Conservation (phyloP, 2,329 filamentous ascomycete genomes). For the Ophiostoma perfectum region DNA sequence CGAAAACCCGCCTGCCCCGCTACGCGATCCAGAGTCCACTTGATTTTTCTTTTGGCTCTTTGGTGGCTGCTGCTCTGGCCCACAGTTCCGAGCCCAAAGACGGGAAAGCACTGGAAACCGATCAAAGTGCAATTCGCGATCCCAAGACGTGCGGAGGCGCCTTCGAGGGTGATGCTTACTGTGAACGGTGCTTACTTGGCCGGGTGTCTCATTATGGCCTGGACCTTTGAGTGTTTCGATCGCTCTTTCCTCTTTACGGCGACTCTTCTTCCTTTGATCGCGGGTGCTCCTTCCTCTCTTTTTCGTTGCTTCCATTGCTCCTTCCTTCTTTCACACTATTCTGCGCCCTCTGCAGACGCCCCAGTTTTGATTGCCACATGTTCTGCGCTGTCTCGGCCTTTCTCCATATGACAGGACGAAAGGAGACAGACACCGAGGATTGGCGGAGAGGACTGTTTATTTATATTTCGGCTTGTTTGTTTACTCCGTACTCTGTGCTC, state of each 20-base stretch:
- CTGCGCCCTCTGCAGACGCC: conserved; percentile 15
- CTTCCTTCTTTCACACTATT: conserved; percentile 10
- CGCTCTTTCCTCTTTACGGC: not conserved
- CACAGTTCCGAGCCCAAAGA: not conserved
- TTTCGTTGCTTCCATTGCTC: not conserved
- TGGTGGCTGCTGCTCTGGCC: not conserved
- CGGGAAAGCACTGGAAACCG: not conserved
- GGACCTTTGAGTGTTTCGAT: not conserved
- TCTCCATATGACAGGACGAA: conserved; percentile 1
- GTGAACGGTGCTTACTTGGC: not conserved
- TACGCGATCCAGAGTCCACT: conserved; percentile 14
- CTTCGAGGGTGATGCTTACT: not conserved
- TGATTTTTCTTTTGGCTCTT: not conserved
- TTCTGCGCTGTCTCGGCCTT: not conserved
- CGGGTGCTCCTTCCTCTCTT: too few relatives aligned
- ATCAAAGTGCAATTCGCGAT: not conserved
- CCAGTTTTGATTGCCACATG: conserved; percentile 18
- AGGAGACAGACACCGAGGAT: not conserved
- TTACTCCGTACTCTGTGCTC: too few relatives aligned
- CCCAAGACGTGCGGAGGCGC: not conserved
- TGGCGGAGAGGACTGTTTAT: not conserved
- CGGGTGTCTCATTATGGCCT: too few relatives aligned
- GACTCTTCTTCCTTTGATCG: too few relatives aligned
- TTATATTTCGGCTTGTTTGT: not conserved
- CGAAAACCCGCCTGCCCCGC: conserved; percentile 4